These are phyloP conservation scores for Lecanicillium sp. DNA, from an alignment of 2,329 filamentous ascomycete species.

Conservation along the genomic window DNA sequence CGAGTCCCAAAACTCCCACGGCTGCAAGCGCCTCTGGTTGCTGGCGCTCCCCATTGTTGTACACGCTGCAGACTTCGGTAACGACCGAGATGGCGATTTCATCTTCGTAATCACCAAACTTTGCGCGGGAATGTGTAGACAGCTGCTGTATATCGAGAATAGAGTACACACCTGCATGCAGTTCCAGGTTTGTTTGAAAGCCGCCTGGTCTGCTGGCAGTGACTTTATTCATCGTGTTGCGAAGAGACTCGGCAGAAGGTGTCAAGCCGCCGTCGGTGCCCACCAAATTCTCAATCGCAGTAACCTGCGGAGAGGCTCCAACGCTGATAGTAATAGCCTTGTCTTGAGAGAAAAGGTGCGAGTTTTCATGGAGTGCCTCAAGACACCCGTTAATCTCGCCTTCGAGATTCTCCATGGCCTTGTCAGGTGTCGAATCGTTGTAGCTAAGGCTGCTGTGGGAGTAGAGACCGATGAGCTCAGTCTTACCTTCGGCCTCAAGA, in stretches of 20 bases:
- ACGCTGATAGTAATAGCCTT: constrained; percentile 20
- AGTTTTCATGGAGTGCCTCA: constrained; percentile 13
- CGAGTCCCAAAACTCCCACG: constrained; percentile 51
- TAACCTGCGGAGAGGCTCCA: constrained; percentile 24
- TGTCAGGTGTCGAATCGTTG: constrained; percentile 14
- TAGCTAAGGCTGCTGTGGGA: constrained; percentile 27
- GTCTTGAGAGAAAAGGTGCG: constrained; percentile 7
- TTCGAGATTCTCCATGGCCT: constrained; percentile 22
- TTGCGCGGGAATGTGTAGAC: constrained; percentile 39
- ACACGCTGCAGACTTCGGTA: constrained; percentile 55
- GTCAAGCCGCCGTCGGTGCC: background rate
- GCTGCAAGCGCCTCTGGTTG: constrained; percentile 47
- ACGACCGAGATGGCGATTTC: constrained; percentile 50
- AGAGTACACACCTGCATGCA: constrained; percentile 60
- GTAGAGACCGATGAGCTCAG: constrained; percentile 18
- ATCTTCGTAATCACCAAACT: constrained; percentile 19
- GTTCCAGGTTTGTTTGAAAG: constrained; percentile 33
- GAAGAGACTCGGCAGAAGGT: constrained; percentile 4
- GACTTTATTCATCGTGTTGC: constrained; percentile 2
- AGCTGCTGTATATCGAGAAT: constrained; percentile 59
- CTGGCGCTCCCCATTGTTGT: constrained; percentile 29
- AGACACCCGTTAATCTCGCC: constrained; percentile 23
- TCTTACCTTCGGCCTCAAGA: constrained; percentile 12
- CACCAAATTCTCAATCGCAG: constrained; percentile 18
- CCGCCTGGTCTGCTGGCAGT: background rate